A percentile compares a stretch with the other conserved stretches of the same genome.
Conservation (phyloP, 805 yeast species). For the Starmera amethionina region DNA sequence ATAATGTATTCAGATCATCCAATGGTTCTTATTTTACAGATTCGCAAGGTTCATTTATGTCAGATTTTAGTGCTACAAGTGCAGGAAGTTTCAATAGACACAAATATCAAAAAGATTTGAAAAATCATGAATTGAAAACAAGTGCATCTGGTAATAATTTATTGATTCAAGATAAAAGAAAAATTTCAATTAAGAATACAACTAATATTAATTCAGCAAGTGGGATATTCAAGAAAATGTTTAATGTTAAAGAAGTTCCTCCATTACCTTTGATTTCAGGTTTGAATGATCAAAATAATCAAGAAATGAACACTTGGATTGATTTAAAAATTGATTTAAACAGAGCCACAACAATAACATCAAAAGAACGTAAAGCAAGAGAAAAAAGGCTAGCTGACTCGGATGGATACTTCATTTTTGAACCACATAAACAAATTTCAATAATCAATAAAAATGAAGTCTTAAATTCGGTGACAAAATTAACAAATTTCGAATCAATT, state of each 20-base stretch:
- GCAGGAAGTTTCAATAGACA: slow-evolving; percentile 82
- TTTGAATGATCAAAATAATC: slow-evolving; percentile 25
- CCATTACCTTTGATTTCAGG: slow-evolving; percentile 17
- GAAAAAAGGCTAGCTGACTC: slow-evolving; percentile 52
- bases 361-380: slow-evolving; percentile 60
- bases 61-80: slow-evolving; percentile 79
- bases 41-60: slow-evolving; percentile 35
- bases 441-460: slow-evolving; percentile 40
- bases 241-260: slow-evolving; percentile 17
- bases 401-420: slow-evolving; percentile 51
- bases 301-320: slow-evolving; percentile 36
- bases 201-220: slow-evolving; percentile 10
- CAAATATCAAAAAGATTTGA: slow-evolving; percentile 27
- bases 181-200: slow-evolving; percentile 10
- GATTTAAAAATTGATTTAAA: slow-evolving; percentile 51
- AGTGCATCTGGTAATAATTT: slow-evolving; percentile 20
- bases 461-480: slow-evolving; percentile 16
- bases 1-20: slow-evolving; percentile 22
- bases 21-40: slow-evolving; percentile 38
- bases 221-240: slow-evolving; percentile 22
- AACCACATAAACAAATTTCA: slow-evolving; percentile 44
- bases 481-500: slow-evolving; percentile 20
- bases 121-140: slow-evolving; percentile 13
- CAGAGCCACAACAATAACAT: slow-evolving; percentile 61
- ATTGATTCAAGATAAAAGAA: slow-evolving; percentile 11